These are phyloP conservation scores for Zopfochytrium polystomum DNA, from an alignment of 371 early-diverging fungal genomes.

Conservation along the genomic window DNA sequence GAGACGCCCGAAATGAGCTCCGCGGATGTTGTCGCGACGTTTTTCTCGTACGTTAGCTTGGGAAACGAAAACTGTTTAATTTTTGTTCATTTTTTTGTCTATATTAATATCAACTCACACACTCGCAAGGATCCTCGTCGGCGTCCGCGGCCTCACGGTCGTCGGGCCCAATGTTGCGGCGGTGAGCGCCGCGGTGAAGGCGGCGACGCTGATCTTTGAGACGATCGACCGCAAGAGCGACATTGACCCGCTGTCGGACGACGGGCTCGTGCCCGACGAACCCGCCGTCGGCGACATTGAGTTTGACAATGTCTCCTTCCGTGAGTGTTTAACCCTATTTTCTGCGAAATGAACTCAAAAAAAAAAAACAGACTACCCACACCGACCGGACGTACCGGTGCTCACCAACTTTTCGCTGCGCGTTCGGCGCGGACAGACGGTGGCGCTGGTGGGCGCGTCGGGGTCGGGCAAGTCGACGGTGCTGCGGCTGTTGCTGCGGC, in stretches of 20 bases:
- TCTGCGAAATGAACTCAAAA: too few species aligned
- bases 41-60: conserved; percentile 32
- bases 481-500: conserved; percentile 54
- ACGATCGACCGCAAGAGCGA: conserved; percentile 72
- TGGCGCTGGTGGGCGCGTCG: conserved; percentile 81
- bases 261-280: conserved; percentile 52
- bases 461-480: conserved; percentile 71
- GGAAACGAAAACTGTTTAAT: too few species aligned
- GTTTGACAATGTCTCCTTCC: conserved; percentile 59
- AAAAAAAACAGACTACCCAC: conserved; percentile 14
- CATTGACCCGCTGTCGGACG: conserved; percentile 61
- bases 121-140: conserved; percentile 23
- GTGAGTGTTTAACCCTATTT: conserved; percentile 22
- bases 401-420: conserved; percentile 49
- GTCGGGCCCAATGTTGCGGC: conserved; percentile 60
- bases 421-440: conserved; percentile 68
- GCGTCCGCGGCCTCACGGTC: conserved; percentile 53
- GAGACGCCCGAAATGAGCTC: conserved; percentile 28
- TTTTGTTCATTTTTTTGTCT: too few species aligned
- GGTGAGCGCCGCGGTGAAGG: conserved; percentile 65
- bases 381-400: conserved; percentile 55
- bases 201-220: conserved; percentile 74
- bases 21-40: conserved; percentile 38
- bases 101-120: not conserved
- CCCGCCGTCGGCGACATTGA: conserved; percentile 68